Conservation (phyloP, 2,329 filamentous ascomycete genomes). For the Fusarium chlamydosporum region DNA sequence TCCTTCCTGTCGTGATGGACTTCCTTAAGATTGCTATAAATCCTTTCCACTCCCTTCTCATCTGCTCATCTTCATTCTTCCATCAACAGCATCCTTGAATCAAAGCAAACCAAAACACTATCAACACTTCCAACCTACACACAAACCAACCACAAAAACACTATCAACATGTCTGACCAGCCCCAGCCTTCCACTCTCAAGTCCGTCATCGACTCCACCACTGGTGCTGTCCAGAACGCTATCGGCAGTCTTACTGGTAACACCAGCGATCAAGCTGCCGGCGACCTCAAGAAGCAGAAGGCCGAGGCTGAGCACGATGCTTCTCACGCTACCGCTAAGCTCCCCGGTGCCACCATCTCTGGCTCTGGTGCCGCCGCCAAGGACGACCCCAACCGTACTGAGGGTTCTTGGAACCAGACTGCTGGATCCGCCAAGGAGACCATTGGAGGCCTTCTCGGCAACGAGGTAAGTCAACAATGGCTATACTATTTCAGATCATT, state of each 20-base stretch:
- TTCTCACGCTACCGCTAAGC: constrained; percentile 80
- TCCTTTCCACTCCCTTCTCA: constrained; percentile 50
- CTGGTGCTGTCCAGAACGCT: constrained; percentile 78
- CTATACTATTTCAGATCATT: background rate
- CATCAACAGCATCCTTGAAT: constrained; percentile 25
- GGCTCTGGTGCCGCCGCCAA: constrained; percentile 77
- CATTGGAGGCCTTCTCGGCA: constrained; percentile 80
- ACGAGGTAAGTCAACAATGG: constrained; percentile 66
- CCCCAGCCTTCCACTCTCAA: constrained; percentile 78
- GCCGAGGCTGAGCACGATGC: constrained; percentile 77
- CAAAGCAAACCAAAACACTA: constrained; percentile 11
- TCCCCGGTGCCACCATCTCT: constrained; percentile 79
- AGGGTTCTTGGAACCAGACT: constrained; percentile 89
- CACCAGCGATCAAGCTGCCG: constrained; percentile 75
- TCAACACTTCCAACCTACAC: constrained; percentile 15
- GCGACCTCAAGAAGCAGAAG: constrained; percentile 74
- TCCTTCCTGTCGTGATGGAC: constrained; percentile 37
- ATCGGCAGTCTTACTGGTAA: constrained; percentile 81
- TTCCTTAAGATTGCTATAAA: constrained; percentile 43
- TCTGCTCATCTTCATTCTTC: background rate
- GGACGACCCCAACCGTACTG: constrained; percentile 79
- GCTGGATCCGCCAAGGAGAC: constrained; percentile 88
- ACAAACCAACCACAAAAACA: constrained; percentile 22
- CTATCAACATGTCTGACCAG: constrained; percentile 51
- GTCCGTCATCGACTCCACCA: constrained; percentile 80